Conservation (phyloP, 352 stramenopile species). For the Pythium rhizo-oryzae region DNA sequence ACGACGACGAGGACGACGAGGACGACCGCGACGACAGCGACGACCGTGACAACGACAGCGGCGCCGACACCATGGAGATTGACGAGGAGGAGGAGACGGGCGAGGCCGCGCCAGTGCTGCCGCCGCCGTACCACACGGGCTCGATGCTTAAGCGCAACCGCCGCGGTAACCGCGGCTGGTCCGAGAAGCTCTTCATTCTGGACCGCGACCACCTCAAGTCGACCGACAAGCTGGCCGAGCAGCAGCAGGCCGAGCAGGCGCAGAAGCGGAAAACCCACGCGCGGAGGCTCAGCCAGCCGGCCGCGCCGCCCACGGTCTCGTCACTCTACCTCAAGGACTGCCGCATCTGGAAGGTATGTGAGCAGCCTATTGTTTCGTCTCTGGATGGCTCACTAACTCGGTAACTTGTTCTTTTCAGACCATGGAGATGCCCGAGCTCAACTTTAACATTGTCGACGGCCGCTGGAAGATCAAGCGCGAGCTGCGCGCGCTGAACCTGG, state of each 20-base stretch:
- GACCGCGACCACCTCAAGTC: conserved; percentile 78
- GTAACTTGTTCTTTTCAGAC: conserved; percentile 32
- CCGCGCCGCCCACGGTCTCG: conserved; percentile 41
- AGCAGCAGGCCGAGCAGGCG: conserved; percentile 31
- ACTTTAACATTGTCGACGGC: conserved; percentile 76
- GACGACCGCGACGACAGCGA: conserved; percentile 58
- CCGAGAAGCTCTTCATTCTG: conserved; percentile 70
- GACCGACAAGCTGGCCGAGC: conserved; percentile 36
- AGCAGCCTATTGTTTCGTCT: background rate
- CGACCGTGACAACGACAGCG: conserved; percentile 51
- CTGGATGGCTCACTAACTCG: background rate
- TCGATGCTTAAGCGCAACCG: conserved; percentile 76
- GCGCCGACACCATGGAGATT: conserved; percentile 37
- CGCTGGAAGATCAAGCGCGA: conserved; percentile 87
- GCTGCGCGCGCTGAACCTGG: conserved; percentile 58
- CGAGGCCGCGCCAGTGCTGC: conserved; percentile 32
- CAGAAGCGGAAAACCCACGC: conserved; percentile 11
- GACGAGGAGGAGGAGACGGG: conserved; percentile 40
- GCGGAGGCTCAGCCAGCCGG: conserved; percentile 13
- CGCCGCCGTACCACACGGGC: conserved; percentile 53
- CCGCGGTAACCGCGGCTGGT: conserved; percentile 68
- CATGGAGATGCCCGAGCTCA: conserved; percentile 85
- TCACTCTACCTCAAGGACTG: conserved; percentile 69
- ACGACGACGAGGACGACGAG: conserved; percentile 41
- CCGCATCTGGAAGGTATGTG: conserved; percentile 71